These are phyloP conservation scores for Halteria grandinella DNA, from an alignment of 73 alveolate genomes.

Conservation along the genomic window DNA sequence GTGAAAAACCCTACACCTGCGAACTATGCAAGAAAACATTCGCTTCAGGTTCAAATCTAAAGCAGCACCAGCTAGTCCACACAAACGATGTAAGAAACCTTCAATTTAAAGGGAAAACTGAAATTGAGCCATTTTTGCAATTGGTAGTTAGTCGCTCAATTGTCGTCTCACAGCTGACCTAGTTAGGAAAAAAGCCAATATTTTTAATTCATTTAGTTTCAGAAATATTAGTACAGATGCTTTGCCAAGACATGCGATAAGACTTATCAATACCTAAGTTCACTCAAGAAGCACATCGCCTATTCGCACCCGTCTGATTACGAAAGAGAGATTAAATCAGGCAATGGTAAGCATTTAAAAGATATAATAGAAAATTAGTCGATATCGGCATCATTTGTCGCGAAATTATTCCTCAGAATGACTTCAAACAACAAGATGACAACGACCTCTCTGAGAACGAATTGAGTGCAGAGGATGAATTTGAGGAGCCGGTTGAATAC, in stretches of 20 bases:
- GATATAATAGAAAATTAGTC: no score
- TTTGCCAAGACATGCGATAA: conserved; percentile 10
- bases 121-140: not conserved
- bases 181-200: not conserved
- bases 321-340: no score
- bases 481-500: no score
- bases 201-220: not conserved
- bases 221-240: conserved; percentile 3
- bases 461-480: no score
- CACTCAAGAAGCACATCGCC: conserved; percentile 21
- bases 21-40: conserved; percentile 52
- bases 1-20: conserved; percentile 64
- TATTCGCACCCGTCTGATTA: no score
- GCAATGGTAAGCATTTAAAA: no score
- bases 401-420: no score
- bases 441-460: no score
- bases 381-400: no score
- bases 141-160: no score
- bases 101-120: not conserved
- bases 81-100: conserved; percentile 14
- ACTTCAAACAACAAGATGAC: no score
- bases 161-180: not conserved
- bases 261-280: conserved; percentile 13
- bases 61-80: conserved; percentile 64
- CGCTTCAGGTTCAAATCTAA: conserved; percentile 68